These are phyloP conservation scores for Trichopus zeylanicus DNA, from an alignment of 116 monocot species.

Conservation along the genomic window DNA sequence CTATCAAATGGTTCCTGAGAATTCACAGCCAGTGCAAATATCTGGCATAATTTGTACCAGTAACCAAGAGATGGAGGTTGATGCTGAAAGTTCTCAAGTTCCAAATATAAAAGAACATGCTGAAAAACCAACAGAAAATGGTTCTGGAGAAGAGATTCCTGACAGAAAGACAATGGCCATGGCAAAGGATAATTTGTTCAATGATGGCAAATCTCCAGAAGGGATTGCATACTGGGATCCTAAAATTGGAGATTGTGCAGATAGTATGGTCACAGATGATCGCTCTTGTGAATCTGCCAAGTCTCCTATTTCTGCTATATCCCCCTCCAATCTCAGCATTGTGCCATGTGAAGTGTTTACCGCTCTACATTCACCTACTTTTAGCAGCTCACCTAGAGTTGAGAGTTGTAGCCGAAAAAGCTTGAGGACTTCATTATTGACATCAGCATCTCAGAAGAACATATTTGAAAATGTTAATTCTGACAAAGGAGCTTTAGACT, in stretches of 20 bases:
- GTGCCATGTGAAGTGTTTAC: slow-evolving; percentile 27
- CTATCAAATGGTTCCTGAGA: background rate
- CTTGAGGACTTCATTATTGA: slow-evolving; percentile 39
- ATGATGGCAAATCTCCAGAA: background rate
- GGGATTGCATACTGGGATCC: slow-evolving; percentile 5
- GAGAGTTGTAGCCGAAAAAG: slow-evolving; percentile 46
- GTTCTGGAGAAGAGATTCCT: background rate
- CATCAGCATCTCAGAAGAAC: slow-evolving; percentile 38
- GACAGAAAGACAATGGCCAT: background rate
- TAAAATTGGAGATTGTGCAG: background rate
- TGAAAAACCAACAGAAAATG: slow-evolving; percentile 1
- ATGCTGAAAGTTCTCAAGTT: background rate
- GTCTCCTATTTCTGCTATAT: too few species aligned
- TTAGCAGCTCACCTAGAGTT: slow-evolving; percentile 30
- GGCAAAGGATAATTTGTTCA: background rate
- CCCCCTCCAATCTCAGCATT: slow-evolving; percentile 29
- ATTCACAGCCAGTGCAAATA: slow-evolving; percentile 2
- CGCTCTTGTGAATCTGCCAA: background rate
- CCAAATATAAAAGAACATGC: too few species aligned
- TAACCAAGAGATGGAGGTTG: slow-evolving; percentile 1
- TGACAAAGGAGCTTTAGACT: slow-evolving; percentile 12
- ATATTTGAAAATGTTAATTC: slow-evolving; percentile 12
- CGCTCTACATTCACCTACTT: slow-evolving; percentile 21
- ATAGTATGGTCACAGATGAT: background rate
- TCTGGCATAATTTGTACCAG: background rate